Evolutionary conservation across 225 moss, liverwort and hornwort genomes (phyloP).

Genomic region (Climacium dendroides): DNA sequence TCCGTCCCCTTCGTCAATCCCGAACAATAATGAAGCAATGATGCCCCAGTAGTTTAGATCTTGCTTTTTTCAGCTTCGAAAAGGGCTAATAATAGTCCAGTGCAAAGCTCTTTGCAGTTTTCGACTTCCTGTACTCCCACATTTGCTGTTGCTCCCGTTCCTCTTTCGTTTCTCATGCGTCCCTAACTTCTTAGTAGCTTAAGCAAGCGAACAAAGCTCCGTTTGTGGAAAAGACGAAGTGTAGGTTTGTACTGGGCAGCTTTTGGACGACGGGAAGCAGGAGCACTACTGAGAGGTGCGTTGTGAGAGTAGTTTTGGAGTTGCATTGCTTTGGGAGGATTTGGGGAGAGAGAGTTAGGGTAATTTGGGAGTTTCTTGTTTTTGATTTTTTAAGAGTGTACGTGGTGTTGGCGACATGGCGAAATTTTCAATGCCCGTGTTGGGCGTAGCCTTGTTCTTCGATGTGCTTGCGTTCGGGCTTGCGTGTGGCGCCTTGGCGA

Average conservation of each 20-base stretch:
- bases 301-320: not conserved
- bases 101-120: not conserved
- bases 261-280: not conserved
- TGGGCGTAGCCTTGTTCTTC: slow-evolving; percentile 20
- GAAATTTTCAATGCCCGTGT: slow-evolving; percentile 5
- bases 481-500: slow-evolving; percentile 62
- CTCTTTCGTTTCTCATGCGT: not conserved
- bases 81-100: not conserved
- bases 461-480: slow-evolving; percentile 68
- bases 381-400: not conserved
- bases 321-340: not conserved
- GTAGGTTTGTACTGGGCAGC: no score
- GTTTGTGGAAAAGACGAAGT: not conserved
- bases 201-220: not conserved
- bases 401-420: not conserved
- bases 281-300: not conserved
- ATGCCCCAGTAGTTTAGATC: not conserved
- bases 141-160: not conserved
- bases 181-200: not conserved
- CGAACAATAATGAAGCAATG: not conserved
- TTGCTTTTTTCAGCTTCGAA: not conserved
- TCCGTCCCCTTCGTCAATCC: not conserved
- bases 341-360: no score
- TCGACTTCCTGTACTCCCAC: not conserved
- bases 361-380: not conserved